Conservation (phyloP, 2,329 filamentous ascomycete species). For the Colletotrichum destructivum region DNA sequence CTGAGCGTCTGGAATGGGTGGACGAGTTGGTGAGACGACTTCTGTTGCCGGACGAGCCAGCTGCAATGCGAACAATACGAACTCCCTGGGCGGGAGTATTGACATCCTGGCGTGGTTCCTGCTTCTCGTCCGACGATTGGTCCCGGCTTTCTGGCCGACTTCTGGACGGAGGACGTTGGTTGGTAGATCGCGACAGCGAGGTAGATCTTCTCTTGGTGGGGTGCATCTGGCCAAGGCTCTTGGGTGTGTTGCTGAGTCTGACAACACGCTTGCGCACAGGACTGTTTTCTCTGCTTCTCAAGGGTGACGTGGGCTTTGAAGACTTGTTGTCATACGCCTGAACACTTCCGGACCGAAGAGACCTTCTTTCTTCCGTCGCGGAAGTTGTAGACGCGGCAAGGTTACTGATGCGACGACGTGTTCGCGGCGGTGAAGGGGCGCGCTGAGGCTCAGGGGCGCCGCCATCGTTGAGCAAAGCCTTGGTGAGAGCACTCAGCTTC, state of each 20-base stretch:
- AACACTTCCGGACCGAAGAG: slow-evolving; percentile 64
- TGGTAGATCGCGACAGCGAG: slow-evolving; percentile 60
- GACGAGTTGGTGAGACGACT: slow-evolving; percentile 54
- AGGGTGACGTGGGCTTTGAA: slow-evolving; percentile 61
- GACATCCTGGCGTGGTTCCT: slow-evolving; percentile 56
- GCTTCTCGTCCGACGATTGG: slow-evolving; percentile 58
- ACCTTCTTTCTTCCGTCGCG: slow-evolving; percentile 60
- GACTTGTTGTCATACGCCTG: slow-evolving; percentile 56
- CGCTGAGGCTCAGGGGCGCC: slow-evolving; percentile 63
- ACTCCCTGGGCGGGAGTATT: slow-evolving; percentile 69
- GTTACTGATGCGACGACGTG: slow-evolving; percentile 65
- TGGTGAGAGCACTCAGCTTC: slow-evolving; percentile 94
- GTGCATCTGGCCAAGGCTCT: slow-evolving; percentile 58
- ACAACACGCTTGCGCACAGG: slow-evolving; percentile 71
- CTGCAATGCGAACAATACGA: slow-evolving; percentile 69
- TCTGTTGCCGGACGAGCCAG: slow-evolving; percentile 65
- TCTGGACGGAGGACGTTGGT: slow-evolving; percentile 49
- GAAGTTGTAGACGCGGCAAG: slow-evolving; percentile 62
- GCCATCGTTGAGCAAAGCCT: slow-evolving; percentile 82
- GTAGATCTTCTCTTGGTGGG: slow-evolving; percentile 64
- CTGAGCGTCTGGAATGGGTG: slow-evolving; percentile 54
- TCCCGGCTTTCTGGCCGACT: slow-evolving; percentile 60
- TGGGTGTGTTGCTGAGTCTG: slow-evolving; percentile 67
- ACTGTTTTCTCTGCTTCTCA: slow-evolving; percentile 64
- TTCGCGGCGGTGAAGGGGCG: slow-evolving; percentile 62